A percentile compares a stretch with the other conserved stretches of the same genome.
These are phyloP conservation scores for Salix udensis DNA, from an alignment of 345 rosid genomes.

Conservation along the genomic window DNA sequence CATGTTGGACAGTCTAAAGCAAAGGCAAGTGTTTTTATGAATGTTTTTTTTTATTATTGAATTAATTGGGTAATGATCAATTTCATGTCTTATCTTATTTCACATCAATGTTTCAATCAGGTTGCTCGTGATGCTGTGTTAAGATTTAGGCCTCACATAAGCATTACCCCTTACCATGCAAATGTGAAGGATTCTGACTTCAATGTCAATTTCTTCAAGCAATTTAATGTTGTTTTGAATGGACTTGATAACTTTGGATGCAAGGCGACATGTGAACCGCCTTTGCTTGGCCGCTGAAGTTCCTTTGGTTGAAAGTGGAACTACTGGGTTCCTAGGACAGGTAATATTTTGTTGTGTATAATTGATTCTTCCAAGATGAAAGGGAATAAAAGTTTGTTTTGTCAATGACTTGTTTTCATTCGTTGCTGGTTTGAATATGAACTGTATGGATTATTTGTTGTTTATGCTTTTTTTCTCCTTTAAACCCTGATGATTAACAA, in stretches of 20 bases:
- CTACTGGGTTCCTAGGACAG: constrained; percentile 99
- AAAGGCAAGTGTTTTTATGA: constrained; percentile 43
- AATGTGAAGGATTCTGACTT: constrained; percentile 81
- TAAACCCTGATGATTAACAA: not conserved
- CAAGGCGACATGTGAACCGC: constrained; percentile 97
- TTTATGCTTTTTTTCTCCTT: not conserved
- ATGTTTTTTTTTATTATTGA: not conserved
- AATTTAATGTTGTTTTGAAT: constrained; percentile 85
- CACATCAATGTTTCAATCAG: constrained; percentile 35
- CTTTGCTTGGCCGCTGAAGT: constrained; percentile 94
- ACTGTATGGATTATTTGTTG: not conserved
- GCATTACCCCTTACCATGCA: constrained; percentile 79
- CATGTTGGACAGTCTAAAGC: constrained; percentile 99
- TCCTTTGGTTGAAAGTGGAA: constrained; percentile 97
- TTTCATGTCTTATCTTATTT: not conserved
- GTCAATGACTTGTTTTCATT: not conserved
- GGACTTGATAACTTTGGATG: constrained; percentile 96
- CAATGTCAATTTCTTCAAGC: constrained; percentile 88
- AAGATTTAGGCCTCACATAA: constrained; percentile 84
- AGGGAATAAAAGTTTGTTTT: not conserved
- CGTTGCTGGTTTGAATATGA: not conserved
- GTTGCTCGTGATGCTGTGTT: constrained; percentile 96
- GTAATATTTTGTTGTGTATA: constrained; percentile 30
- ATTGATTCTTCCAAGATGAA: not conserved
- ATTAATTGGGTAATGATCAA: not conserved